phyloP scores from a whole-genome alignment of 768 basidiomycete species.

The Leucocoprinus birnbaumii region DNA sequence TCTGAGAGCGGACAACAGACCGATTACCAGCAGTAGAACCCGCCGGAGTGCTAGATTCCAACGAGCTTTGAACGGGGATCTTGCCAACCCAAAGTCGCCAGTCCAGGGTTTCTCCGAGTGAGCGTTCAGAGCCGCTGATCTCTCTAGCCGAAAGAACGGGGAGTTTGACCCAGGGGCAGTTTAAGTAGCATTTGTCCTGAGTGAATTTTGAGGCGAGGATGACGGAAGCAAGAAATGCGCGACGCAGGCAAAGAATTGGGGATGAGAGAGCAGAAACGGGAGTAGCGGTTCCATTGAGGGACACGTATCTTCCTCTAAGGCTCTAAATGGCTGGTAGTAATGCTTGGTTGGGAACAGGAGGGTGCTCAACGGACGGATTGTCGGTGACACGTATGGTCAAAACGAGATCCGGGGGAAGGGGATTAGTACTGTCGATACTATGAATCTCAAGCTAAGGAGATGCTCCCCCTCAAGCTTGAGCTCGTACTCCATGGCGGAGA shows the following conservation, averaged over 20 bases:
- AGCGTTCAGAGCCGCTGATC: constrained; percentile 86
- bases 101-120: constrained; percentile 81
- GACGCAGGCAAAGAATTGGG: constrained; percentile 82
- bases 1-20: constrained; percentile 46
- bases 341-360: background rate
- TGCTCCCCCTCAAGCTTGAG: constrained; percentile 37
- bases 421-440: background rate
- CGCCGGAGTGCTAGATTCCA: constrained; percentile 19
- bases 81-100: constrained; percentile 96
- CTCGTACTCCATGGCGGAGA: constrained; percentile 39
- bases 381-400: constrained; percentile 44
- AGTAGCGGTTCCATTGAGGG: constrained; percentile 14
- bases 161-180: constrained; percentile 91
- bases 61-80: constrained; percentile 26
- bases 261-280: constrained; percentile 53
- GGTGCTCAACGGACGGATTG: background rate
- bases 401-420: constrained; percentile 24
- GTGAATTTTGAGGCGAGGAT: constrained; percentile 91
- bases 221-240: constrained; percentile 84
- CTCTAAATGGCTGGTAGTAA: constrained; percentile 10
- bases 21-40: constrained; percentile 23
- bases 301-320: constrained; percentile 18
- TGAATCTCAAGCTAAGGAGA: constrained; percentile 16
- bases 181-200: constrained; percentile 92
- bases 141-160: constrained; percentile 85